Base-by-base conservation (phyloP, 495 filamentous ascomycete species). In the Apiosordaria backusii region DNA sequence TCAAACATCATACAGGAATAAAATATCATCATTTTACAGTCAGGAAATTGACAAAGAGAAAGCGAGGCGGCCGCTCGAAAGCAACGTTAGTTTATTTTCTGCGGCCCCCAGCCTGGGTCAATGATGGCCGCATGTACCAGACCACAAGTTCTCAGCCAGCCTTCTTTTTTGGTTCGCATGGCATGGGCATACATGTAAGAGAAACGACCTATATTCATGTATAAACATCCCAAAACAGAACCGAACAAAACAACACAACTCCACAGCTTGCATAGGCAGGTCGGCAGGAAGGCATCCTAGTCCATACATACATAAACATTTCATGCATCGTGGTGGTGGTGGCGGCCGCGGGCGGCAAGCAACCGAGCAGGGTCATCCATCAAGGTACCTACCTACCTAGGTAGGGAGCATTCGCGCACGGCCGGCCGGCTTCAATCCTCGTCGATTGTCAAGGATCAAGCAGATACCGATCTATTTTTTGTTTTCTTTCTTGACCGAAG, bases 361-460 rank as follows among this genome's bases (percentile, higher is more conserved):
- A 45, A 45, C 35, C 35, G 35, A 45, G 29, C 3, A 35, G 35
- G 35, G 26, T 60, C 64, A 29, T 64, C 65, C n/a, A n/a, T n/a
- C n/a, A n/a, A n/a, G n/a, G n/a, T n/a, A n/a, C n/a, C n/a, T n/a
- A n/a, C n/a, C n/a, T n/a, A n/a, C n/a, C 35, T 13, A 15, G 35
- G 35, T 45, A 18, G 35, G 35, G 35, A 2, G 9, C 35, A 45
- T 15, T 45, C 16, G 35, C 35, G 35, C 35, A 45, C 35, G 35
- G 35, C 16, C 3, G 35, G 2, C 1, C n/a, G n/a, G 13, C 16
- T 45, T 7, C 9, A 2, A 0, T 15, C 16, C 6, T 45, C 10
- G 35, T 13, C 9, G 9, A 45, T 18, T 7, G 9, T 45, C 35
- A n/a, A n/a, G n/a, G n/a, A n/a, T n/a, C n/a, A n/a, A n/a, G n/a